Base-by-base conservation (phyloP, 345 rosid species). In the Syzygium grande region DNA sequence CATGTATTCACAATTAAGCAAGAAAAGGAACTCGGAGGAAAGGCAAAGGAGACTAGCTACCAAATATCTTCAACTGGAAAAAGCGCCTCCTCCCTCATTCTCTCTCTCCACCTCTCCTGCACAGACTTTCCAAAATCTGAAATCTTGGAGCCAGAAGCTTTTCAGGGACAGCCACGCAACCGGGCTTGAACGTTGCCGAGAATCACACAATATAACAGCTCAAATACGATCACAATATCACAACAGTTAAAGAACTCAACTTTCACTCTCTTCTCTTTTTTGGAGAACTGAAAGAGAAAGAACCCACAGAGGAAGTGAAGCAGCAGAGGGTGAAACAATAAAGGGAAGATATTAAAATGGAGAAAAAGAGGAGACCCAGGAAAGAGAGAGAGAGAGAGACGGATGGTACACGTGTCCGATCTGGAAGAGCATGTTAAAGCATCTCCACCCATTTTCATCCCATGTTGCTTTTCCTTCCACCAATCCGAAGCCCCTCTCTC, bases 331-430 rank as follows among this genome's bases (percentile, higher is more conserved):
- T 30, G 51, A n/a, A 86, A 73, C 19, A 12, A 53, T 27, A 54
- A 30, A 55, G 8, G 83, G 34, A 0, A 29, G 80, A 49, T 58
- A 63, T 23, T 86, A 77, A 63, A 86, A 23, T 30, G 87, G 53
- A 86, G 52, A 56, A 14, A 86, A 80, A 11, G 80, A 34, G 80
- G 46, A 73, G 80, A 73, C 80, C 80, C 46, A 65, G 78, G 22
- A 16, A 11, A 68, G 65, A 27, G 30, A 65, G 79, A 68, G 41
- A 51, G 84, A 77, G 86, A 29, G 16, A 84, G 85, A 85, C 38
- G 38, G 85, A 51, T 80, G 88, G 92, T 73, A 93, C 94, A 93
- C 89, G 86, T 92, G 94, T 92, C 93, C 87, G 91, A 90, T 87
- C 90, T 46, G 51, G 83, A 90, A 91, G 91, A 85, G 92, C 92